Evolutionary conservation across 73 alveolate species (phyloP), one percentile per base, ranked within the genome.

Genomic region (Stentor roeselii): DNA sequence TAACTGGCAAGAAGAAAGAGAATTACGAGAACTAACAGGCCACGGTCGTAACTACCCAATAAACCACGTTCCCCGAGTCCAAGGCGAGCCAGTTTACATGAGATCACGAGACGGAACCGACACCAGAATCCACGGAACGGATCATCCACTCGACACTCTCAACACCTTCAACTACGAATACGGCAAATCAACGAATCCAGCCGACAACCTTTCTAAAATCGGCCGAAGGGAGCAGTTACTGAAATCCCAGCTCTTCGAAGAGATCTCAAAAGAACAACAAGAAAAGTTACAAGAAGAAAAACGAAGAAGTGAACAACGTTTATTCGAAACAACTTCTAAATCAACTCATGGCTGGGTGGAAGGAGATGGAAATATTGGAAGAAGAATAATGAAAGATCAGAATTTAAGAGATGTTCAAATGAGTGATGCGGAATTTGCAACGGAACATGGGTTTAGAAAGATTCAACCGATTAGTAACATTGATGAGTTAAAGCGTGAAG

Each of bases 1-100:
- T 75, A 94, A 94, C 82, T 94, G 98, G 98, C 89, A 94, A 60
- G 98, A 94, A 86, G 98, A 94, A 78, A 86, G 92, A 82, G 90
- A 91, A 30, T 89, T 94, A 32, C 85, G 96, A 82, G 96, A 92
- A 60, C 90, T 88, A 87, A 94, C 98, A 40, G 96, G 96, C 41
- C 94, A 89, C 61, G 98, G 98, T 36, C 80, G 95, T 75, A 37
- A 83, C 60, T 84, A 75, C 41, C 60, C 90, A 2, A 58, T 82
- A 11, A 59, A 84, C 36, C 92, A 89, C 85, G 82, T 85, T 67
- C 94, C 94, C 59, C 78, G 85, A 75, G 82, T 59, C 60, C 59
- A 61, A 60, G 86, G 75, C 42, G 86, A 88, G 34, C 80, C 80
- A 27, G 37, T 40, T 27, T 21, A 15, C 80, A 21, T 67, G 80